These are phyloP conservation scores for Zygosaccharomyces rouxii DNA, from an alignment of 805 yeast species.

Conservation along the genomic window DNA sequence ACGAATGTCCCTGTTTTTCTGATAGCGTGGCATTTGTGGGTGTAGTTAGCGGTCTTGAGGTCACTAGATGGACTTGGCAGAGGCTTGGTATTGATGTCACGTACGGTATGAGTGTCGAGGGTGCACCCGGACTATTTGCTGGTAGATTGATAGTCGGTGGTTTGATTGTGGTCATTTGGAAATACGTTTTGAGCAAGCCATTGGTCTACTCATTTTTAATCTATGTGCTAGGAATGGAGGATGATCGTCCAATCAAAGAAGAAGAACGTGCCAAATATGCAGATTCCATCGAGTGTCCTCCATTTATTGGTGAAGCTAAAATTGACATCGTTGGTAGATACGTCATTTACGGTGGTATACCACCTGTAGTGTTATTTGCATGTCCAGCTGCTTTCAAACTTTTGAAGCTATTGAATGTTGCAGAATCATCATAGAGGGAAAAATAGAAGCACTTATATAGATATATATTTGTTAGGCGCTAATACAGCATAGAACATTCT, in stretches of 20 bases:
- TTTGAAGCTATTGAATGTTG: constrained; percentile 5
- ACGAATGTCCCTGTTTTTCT: constrained; percentile 93
- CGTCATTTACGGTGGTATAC: constrained; percentile 77
- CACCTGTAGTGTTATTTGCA: constrained; percentile 45
- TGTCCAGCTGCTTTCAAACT: constrained; percentile 28
- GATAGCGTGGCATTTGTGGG: constrained; percentile 93
- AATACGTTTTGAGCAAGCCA: constrained; percentile 60
- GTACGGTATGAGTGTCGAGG: constrained; percentile 25
- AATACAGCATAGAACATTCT: not conserved
- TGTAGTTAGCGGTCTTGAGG: constrained; percentile 72
- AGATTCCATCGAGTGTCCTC: constrained; percentile 39
- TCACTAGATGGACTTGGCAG: constrained; percentile 50
- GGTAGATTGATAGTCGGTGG: constrained; percentile 62
- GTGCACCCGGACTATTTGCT: constrained; percentile 41
- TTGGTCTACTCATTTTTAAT: constrained; percentile 47
- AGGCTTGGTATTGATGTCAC: constrained; percentile 13
- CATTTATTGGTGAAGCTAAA: constrained; percentile 59
- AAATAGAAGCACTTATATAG: not conserved
- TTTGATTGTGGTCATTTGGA: constrained; percentile 63
- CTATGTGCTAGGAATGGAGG: constrained; percentile 17
- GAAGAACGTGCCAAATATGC: constrained; percentile 21
- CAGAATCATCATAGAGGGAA: not conserved
- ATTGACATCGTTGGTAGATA: constrained; percentile 74
- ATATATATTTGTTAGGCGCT: not conserved
- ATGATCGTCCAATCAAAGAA: constrained; percentile 26